Percentiles rank a stretch among this genome's conserved stretches.
These are phyloP conservation scores for Panaeolus cyanescens DNA, from an alignment of 768 basidiomycete species.

Conservation along the genomic window DNA sequence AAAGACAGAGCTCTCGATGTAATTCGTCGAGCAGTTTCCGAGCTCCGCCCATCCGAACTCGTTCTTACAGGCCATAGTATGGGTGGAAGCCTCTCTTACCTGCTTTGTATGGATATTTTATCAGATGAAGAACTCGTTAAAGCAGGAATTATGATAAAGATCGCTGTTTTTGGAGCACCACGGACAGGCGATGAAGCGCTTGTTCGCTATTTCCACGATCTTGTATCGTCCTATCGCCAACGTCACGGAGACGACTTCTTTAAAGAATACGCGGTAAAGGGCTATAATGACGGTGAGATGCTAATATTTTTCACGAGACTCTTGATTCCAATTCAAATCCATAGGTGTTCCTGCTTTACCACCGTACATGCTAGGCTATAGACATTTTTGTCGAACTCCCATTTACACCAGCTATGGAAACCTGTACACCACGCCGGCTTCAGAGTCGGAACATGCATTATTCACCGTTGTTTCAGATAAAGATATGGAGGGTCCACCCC, in stretches of 20 bases:
- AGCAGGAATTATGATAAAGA: slow-evolving; percentile 34
- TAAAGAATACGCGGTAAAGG: slow-evolving; percentile 52
- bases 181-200: slow-evolving; percentile 47
- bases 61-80: slow-evolving; percentile 61
- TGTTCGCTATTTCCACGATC: slow-evolving; percentile 40
- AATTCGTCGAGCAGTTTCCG: slow-evolving; percentile 38
- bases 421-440: slow-evolving; percentile 47
- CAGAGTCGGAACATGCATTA: slow-evolving; percentile 46
- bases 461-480: slow-evolving; percentile 36
- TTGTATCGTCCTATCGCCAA: slow-evolving; percentile 33
- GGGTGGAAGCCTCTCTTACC: slow-evolving; percentile 54
- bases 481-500: slow-evolving; percentile 13
- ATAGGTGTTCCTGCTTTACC: slow-evolving; percentile 61
- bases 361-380: slow-evolving; percentile 50
- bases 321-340: neutral
- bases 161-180: slow-evolving; percentile 54
- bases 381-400: slow-evolving; percentile 49
- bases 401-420: slow-evolving; percentile 50
- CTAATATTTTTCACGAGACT: neutral
- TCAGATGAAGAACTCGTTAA: slow-evolving; percentile 26
- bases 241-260: slow-evolving; percentile 38
- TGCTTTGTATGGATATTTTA: slow-evolving; percentile 51
- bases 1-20: slow-evolving; percentile 31
- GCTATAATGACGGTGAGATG: slow-evolving; percentile 54
- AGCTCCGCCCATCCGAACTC: slow-evolving; percentile 37